Percentiles rank a stretch among this genome's conserved stretches.
phyloP scores from a whole-genome alignment of 75 land plant species.

The Sequoia sempervirens region DNA sequence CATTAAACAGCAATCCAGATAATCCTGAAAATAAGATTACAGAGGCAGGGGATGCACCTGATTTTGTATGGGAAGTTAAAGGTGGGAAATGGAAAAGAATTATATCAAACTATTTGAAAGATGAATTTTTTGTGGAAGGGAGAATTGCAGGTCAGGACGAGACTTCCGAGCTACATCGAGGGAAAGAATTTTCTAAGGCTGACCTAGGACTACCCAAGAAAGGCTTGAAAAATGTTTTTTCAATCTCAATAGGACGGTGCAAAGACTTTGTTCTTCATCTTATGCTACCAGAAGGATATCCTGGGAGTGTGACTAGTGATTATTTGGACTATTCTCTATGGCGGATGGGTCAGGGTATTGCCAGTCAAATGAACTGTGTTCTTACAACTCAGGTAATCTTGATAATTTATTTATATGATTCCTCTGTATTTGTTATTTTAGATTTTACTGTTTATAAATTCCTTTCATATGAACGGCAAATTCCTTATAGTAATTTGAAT shows the following conservation, averaged over 20 bases:
- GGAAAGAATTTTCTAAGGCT: background rate
- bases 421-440: background rate
- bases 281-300: constrained; percentile 88
- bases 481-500: background rate
- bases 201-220: background rate
- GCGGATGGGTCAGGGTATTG: constrained; percentile 86
- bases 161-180: constrained; percentile 12
- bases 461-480: background rate
- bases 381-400: constrained; percentile 91
- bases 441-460: background rate
- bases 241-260: constrained; percentile 12
- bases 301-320: constrained; percentile 81
- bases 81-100: constrained; percentile 67
- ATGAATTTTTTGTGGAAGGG: constrained; percentile 42
- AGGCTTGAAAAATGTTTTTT: background rate
- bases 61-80: constrained; percentile 61
- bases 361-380: constrained; percentile 89
- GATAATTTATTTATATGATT: background rate
- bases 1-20: background rate
- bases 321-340: constrained; percentile 91
- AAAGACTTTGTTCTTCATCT: constrained; percentile 38
- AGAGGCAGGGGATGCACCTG: constrained; percentile 11
- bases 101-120: constrained; percentile 34
- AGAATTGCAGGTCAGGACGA: constrained; percentile 15
- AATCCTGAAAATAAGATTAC: background rate